These are phyloP conservation scores for Solanum lignicaule DNA, from an alignment of 257 asterid genomes.

Conservation along the genomic window DNA sequence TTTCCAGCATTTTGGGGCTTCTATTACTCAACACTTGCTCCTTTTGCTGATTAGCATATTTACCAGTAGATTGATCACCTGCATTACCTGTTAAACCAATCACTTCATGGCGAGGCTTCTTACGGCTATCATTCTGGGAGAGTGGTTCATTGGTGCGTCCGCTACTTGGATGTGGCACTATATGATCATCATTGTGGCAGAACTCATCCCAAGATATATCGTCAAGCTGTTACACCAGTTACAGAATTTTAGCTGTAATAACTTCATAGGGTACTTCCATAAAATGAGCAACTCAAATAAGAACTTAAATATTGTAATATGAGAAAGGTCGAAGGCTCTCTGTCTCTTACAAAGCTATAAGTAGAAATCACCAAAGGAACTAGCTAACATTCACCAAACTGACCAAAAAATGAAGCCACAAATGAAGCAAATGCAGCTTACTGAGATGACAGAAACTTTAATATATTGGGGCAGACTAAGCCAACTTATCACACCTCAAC, in stretches of 20 bases:
- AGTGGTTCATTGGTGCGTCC: conserved; percentile 17
- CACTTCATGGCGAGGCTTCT: conserved; percentile 30
- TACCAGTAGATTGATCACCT: conserved; percentile 19
- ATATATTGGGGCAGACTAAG: background rate
- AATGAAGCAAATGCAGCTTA: background rate
- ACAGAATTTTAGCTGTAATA: conserved; percentile 42
- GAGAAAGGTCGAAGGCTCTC: background rate
- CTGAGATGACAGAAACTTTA: background rate
- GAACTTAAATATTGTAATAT: background rate
- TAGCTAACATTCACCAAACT: background rate
- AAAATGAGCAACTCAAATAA: conserved; percentile 13
- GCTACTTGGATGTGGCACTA: conserved; percentile 49
- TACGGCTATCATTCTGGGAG: conserved; percentile 27
- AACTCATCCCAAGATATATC: conserved; percentile 68
- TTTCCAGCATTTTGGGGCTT: conserved; percentile 39
- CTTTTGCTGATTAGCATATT: conserved; percentile 15
- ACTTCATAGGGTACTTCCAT: conserved; percentile 33
- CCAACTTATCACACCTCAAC: background rate
- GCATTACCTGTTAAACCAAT: conserved; percentile 15
- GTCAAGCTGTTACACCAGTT: conserved; percentile 65
- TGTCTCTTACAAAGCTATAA: background rate
- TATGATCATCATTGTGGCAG: conserved; percentile 58
- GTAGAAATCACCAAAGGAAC: background rate
- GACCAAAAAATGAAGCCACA: background rate
- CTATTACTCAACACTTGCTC: conserved; percentile 25